Evolutionary conservation across 148 eudicot genomes (phyloP).

Genomic region (Fagopyrum homotropicum): DNA sequence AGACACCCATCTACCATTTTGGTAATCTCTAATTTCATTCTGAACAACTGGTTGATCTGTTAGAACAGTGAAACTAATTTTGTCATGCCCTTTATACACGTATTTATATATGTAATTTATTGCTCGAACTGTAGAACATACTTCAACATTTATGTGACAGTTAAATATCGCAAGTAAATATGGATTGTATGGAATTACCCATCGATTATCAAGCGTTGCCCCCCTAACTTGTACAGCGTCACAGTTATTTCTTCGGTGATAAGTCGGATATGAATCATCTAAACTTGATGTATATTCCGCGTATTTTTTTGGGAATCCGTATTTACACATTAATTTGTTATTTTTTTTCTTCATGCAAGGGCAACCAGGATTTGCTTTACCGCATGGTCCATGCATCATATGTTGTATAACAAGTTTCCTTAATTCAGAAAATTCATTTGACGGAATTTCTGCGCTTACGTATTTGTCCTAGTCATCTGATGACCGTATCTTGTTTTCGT

Average conservation of each 20-base stretch:
- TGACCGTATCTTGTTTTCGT: too few relatives aligned
- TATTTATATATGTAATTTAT: too few relatives aligned
- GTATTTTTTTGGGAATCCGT: not conserved
- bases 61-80: too few relatives aligned
- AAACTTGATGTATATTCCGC: not conserved
- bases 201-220: too few relatives aligned
- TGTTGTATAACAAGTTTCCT: not conserved
- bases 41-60: too few relatives aligned
- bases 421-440: not conserved
- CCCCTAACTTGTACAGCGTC: not conserved
- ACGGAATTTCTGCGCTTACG: not conserved
- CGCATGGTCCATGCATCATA: constrained; percentile 12
- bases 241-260: not conserved
- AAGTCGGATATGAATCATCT: too few relatives aligned
- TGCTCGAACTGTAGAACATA: too few relatives aligned
- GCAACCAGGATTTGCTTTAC: not conserved
- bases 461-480: too few relatives aligned
- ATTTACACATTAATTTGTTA: not conserved
- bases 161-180: not conserved
- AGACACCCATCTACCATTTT: too few relatives aligned
- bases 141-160: too few relatives aligned
- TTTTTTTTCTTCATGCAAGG: not conserved
- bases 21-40: too few relatives aligned
- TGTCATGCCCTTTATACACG: too few relatives aligned
- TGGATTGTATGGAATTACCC: constrained; percentile 12